A percentile compares a stretch with the other conserved stretches of the same genome.
Conservation (phyloP, 2,329 filamentous ascomycete genomes). For the Colletotrichum aenigma region DNA sequence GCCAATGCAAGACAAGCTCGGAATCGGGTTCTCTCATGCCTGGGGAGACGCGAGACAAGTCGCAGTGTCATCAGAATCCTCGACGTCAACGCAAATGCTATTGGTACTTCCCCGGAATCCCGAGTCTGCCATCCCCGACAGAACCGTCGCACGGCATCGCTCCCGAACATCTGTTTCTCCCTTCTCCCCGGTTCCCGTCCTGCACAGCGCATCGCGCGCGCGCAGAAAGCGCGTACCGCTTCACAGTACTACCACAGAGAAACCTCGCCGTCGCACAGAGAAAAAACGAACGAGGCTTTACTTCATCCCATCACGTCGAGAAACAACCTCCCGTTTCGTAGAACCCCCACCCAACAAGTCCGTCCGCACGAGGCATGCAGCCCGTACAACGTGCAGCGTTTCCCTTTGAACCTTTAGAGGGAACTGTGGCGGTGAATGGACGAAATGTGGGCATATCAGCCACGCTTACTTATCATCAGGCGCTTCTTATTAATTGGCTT, state of each 20-base stretch:
- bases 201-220: not conserved
- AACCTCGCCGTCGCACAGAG: not conserved
- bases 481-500: not conserved
- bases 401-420: not conserved
- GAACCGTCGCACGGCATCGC: conserved; percentile 2
- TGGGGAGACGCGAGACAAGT: not conserved
- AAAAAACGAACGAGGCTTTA: not conserved
- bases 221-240: not conserved
- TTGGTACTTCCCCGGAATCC: not conserved
- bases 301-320: conserved; percentile 9
- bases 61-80: not conserved
- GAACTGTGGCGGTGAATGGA: not conserved
- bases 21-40: not conserved
- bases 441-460: not conserved
- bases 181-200: not conserved
- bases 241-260: not conserved
- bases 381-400: not conserved
- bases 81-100: not conserved
- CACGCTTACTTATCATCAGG: not conserved
- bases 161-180: conserved; percentile 5
- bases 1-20: not conserved
- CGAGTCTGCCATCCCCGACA: not conserved
- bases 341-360: not conserved
- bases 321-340: conserved; percentile 8
- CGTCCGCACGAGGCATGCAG: not conserved